phyloP scores from a whole-genome alignment of 1,284 basidiomycete species.

The Boletus nobilissimus region DNA sequence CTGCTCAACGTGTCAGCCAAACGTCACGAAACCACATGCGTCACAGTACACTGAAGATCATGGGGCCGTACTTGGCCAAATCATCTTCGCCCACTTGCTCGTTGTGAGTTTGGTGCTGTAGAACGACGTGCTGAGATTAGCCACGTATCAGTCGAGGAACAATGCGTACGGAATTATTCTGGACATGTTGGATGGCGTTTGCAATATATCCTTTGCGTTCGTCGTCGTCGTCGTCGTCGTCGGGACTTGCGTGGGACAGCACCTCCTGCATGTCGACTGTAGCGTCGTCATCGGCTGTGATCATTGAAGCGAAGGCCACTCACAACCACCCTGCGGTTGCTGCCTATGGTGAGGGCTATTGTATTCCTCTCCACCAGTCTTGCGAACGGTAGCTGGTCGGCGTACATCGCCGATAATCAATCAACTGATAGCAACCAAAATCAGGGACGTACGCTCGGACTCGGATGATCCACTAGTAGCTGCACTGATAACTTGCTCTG shows the following conservation, averaged over 20 bases:
- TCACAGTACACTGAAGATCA: constrained; percentile 34
- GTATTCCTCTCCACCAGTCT: constrained; percentile 71
- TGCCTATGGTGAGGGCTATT: constrained; percentile 60
- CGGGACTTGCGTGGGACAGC: constrained; percentile 54
- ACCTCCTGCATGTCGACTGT: constrained; percentile 71
- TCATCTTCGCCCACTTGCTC: constrained; percentile 30
- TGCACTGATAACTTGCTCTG: constrained; percentile 60
- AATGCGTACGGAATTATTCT: constrained; percentile 32
- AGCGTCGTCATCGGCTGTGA: constrained; percentile 3
- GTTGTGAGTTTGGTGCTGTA: constrained; percentile 31
- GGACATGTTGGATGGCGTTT: constrained; percentile 42
- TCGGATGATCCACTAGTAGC: constrained; percentile 57
- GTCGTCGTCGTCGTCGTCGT: constrained; percentile 22
- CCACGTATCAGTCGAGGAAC: background rate
- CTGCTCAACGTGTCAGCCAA: constrained; percentile 32
- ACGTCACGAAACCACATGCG: background rate
- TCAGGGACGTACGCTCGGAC: constrained; percentile 31
- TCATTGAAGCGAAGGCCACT: constrained; percentile 27
- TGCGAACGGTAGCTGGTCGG: constrained; percentile 40
- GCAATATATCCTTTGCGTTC: constrained; percentile 26
- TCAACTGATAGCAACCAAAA: constrained; percentile 6
- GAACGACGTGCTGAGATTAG: constrained; percentile 5
- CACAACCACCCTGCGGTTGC: constrained; percentile 46
- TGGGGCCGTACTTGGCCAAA: constrained; percentile 37
- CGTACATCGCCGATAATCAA: constrained; percentile 25